Evolutionary conservation across 139 green algal genomes (phyloP).

Genomic region (Chlamydomonas schloesseri): DNA sequence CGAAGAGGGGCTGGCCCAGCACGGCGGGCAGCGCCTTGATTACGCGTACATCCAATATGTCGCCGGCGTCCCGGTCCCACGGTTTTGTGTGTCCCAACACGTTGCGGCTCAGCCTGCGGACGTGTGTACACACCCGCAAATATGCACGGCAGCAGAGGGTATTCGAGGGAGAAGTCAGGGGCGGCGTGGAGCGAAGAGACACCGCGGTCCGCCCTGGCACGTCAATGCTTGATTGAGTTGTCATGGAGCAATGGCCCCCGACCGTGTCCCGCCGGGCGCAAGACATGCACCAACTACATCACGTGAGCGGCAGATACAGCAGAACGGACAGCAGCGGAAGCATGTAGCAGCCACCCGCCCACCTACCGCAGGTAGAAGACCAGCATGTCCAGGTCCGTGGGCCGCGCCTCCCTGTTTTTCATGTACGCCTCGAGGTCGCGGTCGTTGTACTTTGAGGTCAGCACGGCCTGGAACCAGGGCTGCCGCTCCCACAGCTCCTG

Average conservation of each 20-base stretch:
- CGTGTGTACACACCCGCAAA: background rate
- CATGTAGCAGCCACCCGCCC: background rate
- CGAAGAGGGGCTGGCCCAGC: background rate
- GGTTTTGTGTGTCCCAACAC: background rate
- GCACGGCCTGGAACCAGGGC: conserved; percentile 4
- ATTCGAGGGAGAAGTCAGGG: too few relatives aligned
- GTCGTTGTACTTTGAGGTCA: background rate
- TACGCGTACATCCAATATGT: background rate
- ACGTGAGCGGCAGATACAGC: too few relatives aligned
- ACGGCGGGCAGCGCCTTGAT: conserved; percentile 7
- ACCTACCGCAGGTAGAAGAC: conserved; percentile 28
- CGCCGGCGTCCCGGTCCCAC: background rate
- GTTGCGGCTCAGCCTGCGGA: conserved; percentile 19
- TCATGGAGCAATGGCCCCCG: too few relatives aligned
- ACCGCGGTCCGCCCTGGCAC: too few relatives aligned
- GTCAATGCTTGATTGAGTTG: too few relatives aligned
- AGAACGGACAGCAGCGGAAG: background rate
- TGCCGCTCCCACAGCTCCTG: conserved; percentile 29
- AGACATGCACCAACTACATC: too few relatives aligned
- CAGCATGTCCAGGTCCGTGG: conserved; percentile 29
- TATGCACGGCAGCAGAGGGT: background rate
- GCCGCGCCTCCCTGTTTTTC: background rate
- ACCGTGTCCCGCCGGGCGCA: too few relatives aligned
- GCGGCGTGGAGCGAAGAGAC: background rate
- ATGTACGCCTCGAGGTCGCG: background rate